Base-by-base conservation (phyloP, 306 rosid species). In the Fragaria iinumae region DNA sequence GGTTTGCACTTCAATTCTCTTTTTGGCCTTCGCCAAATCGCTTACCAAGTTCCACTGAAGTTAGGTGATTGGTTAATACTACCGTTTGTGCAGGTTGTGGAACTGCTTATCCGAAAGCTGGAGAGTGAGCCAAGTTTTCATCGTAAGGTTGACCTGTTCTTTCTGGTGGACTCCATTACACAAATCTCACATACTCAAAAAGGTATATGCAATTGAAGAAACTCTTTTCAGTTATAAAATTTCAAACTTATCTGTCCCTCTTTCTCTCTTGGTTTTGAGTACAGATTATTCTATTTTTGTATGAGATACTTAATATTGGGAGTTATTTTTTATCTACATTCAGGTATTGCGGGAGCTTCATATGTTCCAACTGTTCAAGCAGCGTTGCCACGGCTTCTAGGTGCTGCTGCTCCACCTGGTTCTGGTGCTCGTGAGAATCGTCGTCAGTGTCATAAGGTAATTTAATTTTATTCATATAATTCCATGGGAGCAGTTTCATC, bases 381-480 rank as follows among this genome's bases (percentile, higher is more conserved):
- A 72, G 99, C 99, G 2, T 86, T 96, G 90, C 93, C 98, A 56
- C 99, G 99, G 50, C 92, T 96, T 82, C 88, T 96, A 62, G 97
- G 98, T 78, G 97, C 96, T 87, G 98, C 98, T 74, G 99, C 98
- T 53, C 99, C 99, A 50, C 73, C 99, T 53, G 98, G 98, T 76
- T 77, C 94, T 71, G 83, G 82, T 87, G 96, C 98, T 38, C 93
- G 97, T 66, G 99, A 96, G 84, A 96, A 96, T 85, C 99, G 99
- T 49, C 98, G 98, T 62, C 99, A 96, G 67, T 96, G 99, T 88
- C 99, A 86, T 75, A 96, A 96, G 97, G 99, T 96, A 76, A 62
- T 62, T 27, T 56, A 21, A 56, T 21, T 56, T 21, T 67, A 59
- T 69, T 77, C 73, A 57, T 56, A 11, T 56, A 29, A 77, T 57